Evolutionary conservation across 2,329 filamentous ascomycete species (phyloP), one percentile per base, ranked within the genome.

Genomic region (Penicillium sp.): DNA sequence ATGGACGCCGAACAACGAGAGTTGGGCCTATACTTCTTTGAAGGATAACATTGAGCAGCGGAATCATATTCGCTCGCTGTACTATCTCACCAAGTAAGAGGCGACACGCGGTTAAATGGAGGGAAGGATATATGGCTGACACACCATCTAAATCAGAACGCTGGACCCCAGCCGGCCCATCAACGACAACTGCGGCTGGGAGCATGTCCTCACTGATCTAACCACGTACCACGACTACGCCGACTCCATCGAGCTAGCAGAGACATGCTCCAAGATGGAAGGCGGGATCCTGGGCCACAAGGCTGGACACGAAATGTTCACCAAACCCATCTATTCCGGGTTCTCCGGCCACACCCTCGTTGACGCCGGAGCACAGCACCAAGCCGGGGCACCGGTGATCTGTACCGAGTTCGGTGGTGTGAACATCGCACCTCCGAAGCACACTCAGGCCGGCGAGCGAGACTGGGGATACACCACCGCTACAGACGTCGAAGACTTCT

Each of bases 151-250:
- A n/a, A 44, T 47, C 49, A 78, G 78, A 67, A 80, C 80, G 0
- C 78, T 89, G 2, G 87, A 90, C 62, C 79, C 84, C 1, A 88
- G 83, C 0, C 77, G 87, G 6, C 86, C 86, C 16, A 80, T 90
- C 67, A 90, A 89, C 67, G 87, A 89, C 71, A 89, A 90, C 72
- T 89, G 87, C 63, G 87, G 87, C 36, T 89, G 87, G 87, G 86
- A 89, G 67, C 87, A 89, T 62, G 86, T 89, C 6, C 66, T 79
- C 11, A 87, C 84, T 0, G 87, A 89, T 64, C 75, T 89, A 2
- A 85, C 83, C 24, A 89, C 87, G 0, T 90, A 87, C 77, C 87
- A 89, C 70, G 87, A 89, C 71, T 90, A 89, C 69, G 78, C 79
- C 18, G 87, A 89, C 65, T 84, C 78, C 0, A 77, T 82, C 0